Conservation (phyloP, 805 yeast species). For the Komagataella kurtzmanii region DNA sequence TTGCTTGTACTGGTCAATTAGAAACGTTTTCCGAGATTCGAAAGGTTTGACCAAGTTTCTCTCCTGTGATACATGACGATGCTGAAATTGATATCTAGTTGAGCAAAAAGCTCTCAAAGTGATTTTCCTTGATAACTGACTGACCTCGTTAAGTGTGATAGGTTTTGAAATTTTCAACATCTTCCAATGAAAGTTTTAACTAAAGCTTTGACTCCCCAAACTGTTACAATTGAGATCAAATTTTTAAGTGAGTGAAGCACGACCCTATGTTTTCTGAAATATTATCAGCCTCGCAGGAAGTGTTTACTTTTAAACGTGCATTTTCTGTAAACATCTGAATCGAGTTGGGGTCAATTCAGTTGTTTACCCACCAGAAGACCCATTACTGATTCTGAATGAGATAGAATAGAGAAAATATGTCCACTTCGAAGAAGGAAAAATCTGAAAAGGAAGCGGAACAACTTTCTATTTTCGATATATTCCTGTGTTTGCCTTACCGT, state of each 20-base stretch:
- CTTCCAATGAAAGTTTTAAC: neutral
- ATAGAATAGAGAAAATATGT: neutral
- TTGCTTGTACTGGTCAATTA: constrained; percentile 68
- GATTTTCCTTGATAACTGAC: neutral
- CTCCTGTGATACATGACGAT: neutral
- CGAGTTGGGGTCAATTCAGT: neutral
- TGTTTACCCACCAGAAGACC: neutral
- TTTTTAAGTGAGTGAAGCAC: neutral
- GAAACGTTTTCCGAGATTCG: constrained; percentile 72
- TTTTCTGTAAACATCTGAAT: neutral
- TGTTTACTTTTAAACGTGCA: neutral
- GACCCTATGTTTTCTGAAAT: neutral
- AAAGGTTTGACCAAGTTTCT: constrained; percentile 36
- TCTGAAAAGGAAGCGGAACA: neutral
- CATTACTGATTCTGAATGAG: neutral
- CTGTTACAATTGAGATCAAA: neutral
- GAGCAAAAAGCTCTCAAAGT: neutral
- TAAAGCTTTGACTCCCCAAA: neutral
- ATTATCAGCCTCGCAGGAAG: neutral
- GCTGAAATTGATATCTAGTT: neutral
- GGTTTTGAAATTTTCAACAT: neutral
- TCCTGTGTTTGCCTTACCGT: constrained; percentile 36
- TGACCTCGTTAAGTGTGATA: neutral
- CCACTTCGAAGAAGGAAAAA: neutral
- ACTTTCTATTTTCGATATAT: constrained; percentile 13